Evolutionary conservation across 2,329 filamentous ascomycete species (phyloP).

Genomic region (Arachnomyces sp.): DNA sequence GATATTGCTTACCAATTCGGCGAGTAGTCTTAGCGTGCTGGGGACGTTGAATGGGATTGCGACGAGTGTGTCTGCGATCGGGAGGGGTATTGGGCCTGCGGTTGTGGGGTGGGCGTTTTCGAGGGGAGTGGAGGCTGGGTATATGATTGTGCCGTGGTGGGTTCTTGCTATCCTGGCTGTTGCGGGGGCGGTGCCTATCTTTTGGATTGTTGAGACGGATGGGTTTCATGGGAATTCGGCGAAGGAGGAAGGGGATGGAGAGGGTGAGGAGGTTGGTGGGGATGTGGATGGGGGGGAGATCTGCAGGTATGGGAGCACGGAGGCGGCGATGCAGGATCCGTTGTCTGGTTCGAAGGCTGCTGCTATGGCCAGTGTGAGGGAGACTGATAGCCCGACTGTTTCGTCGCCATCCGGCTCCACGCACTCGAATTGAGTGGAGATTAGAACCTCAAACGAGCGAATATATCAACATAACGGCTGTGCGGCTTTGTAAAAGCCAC

Average conservation of each 20-base stretch:
- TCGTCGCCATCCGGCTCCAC: too few relatives aligned
- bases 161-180: slow-evolving; percentile 56
- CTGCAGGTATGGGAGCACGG: too few relatives aligned
- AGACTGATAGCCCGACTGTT: too few relatives aligned
- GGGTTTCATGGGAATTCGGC: slow-evolving; percentile 46
- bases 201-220: slow-evolving; percentile 65
- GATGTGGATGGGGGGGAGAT: background rate
- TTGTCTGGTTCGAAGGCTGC: too few relatives aligned
- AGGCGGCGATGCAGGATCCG: too few relatives aligned
- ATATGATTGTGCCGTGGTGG: slow-evolving; percentile 75
- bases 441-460: too few relatives aligned
- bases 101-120: slow-evolving; percentile 64
- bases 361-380: too few relatives aligned
- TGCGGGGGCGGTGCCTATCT: slow-evolving; percentile 62
- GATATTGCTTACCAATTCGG: slow-evolving; percentile 84
- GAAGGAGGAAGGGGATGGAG: slow-evolving; percentile 23
- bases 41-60: slow-evolving; percentile 88
- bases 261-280: slow-evolving; percentile 9
- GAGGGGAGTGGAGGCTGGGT: slow-evolving; percentile 65
- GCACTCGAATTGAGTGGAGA: too few relatives aligned
- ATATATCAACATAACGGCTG: too few relatives aligned
- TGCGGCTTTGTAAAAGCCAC: too few relatives aligned
- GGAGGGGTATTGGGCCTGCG: slow-evolving; percentile 70
- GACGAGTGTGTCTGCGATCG: slow-evolving; percentile 71
- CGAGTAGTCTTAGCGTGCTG: slow-evolving; percentile 63